These are phyloP conservation scores for Microdochium nivale DNA, from an alignment of 2,329 filamentous ascomycete species.

Conservation along the genomic window DNA sequence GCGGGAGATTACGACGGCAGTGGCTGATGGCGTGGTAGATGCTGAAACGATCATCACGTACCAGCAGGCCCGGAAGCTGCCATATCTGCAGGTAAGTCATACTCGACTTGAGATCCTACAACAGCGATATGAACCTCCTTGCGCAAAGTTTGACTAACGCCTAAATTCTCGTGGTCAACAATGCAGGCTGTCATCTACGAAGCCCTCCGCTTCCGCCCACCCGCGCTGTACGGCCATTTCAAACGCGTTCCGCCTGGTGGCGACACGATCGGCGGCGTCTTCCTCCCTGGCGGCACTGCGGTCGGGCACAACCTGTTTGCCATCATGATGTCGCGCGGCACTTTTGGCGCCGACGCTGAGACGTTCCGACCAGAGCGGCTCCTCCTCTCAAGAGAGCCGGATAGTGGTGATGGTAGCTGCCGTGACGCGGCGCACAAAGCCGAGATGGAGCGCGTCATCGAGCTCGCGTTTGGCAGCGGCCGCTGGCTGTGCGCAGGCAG, in stretches of 20 bases:
- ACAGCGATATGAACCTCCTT: slow-evolving; percentile 1
- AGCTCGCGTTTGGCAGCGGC: slow-evolving; percentile 30
- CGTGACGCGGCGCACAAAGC: slow-evolving; percentile 15
- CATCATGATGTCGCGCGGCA: slow-evolving; percentile 20
- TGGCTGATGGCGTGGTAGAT: slow-evolving; percentile 17
- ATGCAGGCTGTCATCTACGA: slow-evolving; percentile 27
- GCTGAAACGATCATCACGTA: slow-evolving; percentile 15
- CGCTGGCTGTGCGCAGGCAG: slow-evolving; percentile 30
- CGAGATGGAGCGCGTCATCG: slow-evolving; percentile 23
- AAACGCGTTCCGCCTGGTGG: slow-evolving; percentile 18
- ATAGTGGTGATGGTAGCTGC: slow-evolving; percentile 17
- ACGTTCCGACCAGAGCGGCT: slow-evolving; percentile 36
- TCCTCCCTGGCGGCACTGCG: slow-evolving; percentile 25
- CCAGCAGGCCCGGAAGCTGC: slow-evolving; percentile 20
- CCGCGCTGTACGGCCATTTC: slow-evolving; percentile 16
- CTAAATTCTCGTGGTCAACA: not conserved
- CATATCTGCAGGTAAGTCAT: slow-evolving; percentile 18
- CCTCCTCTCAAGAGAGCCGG: slow-evolving; percentile 12
- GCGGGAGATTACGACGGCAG: slow-evolving; percentile 30
- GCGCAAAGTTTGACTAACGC: not conserved
- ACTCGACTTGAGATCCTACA: not conserved
- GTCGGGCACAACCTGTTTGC: slow-evolving; percentile 23
- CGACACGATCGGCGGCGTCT: slow-evolving; percentile 18
- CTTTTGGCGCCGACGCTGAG: slow-evolving; percentile 26
- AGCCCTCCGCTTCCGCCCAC: slow-evolving; percentile 25